A percentile compares a stretch with the other conserved stretches of the same genome.
phyloP scores from a whole-genome alignment of 805 yeast genomes.

The Candida broadrunensis region DNA sequence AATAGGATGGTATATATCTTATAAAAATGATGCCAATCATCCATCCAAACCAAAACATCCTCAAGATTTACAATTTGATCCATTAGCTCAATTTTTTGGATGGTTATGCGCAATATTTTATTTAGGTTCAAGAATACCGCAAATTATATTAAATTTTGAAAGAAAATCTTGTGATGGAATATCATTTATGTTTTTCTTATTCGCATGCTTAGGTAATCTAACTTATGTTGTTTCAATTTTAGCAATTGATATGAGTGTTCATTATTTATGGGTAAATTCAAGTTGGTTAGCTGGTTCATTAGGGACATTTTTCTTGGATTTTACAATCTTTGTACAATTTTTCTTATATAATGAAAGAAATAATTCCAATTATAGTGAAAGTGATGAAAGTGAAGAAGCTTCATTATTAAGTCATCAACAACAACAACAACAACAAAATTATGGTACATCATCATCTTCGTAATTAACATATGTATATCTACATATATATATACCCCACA shows the following conservation, averaged over 20 bases:
- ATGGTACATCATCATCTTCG: neutral
- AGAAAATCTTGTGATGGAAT: constrained; percentile 95
- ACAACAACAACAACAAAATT: constrained; percentile 2
- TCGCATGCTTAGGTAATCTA: constrained; percentile 92
- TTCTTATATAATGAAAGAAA: constrained; percentile 59
- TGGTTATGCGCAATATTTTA: constrained; percentile 72
- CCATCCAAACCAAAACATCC: constrained; percentile 23
- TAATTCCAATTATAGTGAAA: constrained; percentile 19
- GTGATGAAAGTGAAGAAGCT: constrained; percentile 8
- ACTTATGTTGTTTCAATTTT: constrained; percentile 87
- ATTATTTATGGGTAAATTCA: constrained; percentile 75
- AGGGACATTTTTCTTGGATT: constrained; percentile 83
- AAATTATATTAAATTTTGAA: constrained; percentile 76
- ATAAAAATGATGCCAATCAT: constrained; percentile 43
- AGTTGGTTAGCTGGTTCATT: constrained; percentile 92
- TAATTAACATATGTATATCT: too few species aligned
- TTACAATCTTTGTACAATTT: constrained; percentile 81
- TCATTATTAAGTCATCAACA: constrained; percentile 3
- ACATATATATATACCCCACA: too few species aligned
- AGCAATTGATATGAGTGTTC: constrained; percentile 64
- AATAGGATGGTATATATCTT: constrained; percentile 81
- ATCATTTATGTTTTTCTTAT: constrained; percentile 86
- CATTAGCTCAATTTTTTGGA: constrained; percentile 85
- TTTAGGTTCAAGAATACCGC: constrained; percentile 90
- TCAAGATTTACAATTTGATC: constrained; percentile 59